Evolutionary conservation across 1,284 basidiomycete genomes (phyloP).

Genomic region (Hypsizygus ulmarius): DNA sequence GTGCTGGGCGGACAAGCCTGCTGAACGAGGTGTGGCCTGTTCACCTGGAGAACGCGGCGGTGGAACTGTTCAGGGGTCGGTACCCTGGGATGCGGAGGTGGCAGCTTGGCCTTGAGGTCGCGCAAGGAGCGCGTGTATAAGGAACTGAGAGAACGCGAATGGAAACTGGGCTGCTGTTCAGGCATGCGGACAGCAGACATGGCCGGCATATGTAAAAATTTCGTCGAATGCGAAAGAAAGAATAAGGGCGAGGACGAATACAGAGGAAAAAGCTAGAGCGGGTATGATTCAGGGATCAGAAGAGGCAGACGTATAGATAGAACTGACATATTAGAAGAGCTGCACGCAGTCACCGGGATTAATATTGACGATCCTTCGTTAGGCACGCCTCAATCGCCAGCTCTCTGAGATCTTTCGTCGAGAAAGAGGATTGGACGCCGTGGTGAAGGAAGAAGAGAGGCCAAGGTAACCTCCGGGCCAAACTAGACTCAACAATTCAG

Average conservation of each 20-base stretch:
- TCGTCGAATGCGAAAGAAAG: no score
- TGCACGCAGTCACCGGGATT: slow-evolving; percentile 14
- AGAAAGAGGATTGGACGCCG: not conserved
- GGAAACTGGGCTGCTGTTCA: slow-evolving; percentile 5
- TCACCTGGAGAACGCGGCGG: slow-evolving; percentile 13
- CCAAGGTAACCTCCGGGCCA: slow-evolving; percentile 4
- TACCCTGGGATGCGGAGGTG: not conserved
- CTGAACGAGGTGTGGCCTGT: slow-evolving; percentile 6
- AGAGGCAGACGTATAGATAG: slow-evolving; percentile 2
- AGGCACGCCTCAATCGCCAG: not conserved
- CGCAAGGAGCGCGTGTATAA: slow-evolving; percentile 20
- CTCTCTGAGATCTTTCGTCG: not conserved
- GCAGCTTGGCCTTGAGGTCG: slow-evolving; percentile 17
- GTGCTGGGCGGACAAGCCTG: slow-evolving; percentile 4
- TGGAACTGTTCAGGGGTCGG: slow-evolving; percentile 16
- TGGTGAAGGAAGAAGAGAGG: slow-evolving; percentile 7
- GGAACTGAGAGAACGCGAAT: slow-evolving; percentile 11
- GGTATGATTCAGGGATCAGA: not conserved
- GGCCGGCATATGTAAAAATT: slow-evolving; percentile 12
- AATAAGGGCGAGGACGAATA: slow-evolving; percentile 1
- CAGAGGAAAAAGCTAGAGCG: slow-evolving; percentile 6
- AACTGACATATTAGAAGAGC: slow-evolving; percentile 9
- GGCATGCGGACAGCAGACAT: slow-evolving; percentile 14
- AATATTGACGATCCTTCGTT: not conserved
- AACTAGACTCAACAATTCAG: slow-evolving; percentile 13